phyloP scores from a whole-genome alignment of 805 yeast genomes.

The Komagataella pseudopastoris region DNA sequence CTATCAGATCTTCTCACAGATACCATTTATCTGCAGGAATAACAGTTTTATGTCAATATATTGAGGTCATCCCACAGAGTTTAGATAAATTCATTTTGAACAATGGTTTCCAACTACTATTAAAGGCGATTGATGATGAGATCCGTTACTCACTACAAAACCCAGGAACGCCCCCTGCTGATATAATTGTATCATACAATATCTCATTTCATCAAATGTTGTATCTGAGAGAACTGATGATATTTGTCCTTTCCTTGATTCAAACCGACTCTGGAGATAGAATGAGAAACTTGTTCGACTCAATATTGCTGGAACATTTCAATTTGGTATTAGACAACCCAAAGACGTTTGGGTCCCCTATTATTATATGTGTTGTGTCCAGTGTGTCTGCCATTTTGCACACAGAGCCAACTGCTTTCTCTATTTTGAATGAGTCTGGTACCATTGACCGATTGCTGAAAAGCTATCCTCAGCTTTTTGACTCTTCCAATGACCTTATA shows the following conservation, averaged over 20 bases:
- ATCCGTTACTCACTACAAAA: constrained; percentile 48
- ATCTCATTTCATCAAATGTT: constrained; percentile 50
- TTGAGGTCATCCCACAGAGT: constrained; percentile 27
- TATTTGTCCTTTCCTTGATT: constrained; percentile 48
- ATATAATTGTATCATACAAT: constrained; percentile 32
- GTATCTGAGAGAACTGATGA: constrained; percentile 44
- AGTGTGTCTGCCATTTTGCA: constrained; percentile 63
- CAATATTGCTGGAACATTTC: constrained; percentile 54
- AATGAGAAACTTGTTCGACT: constrained; percentile 74
- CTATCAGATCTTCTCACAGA: constrained; percentile 33
- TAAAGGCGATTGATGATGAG: constrained; percentile 49
- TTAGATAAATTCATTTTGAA: constrained; percentile 50
- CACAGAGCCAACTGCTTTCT: constrained; percentile 82
- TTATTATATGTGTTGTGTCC: constrained; percentile 47
- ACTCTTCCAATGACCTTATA: constrained; percentile 45
- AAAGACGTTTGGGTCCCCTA: constrained; percentile 48
- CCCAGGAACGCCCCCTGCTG: constrained; percentile 46
- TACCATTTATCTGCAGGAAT: constrained; percentile 52
- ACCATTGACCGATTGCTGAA: constrained; percentile 53
- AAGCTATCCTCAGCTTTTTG: constrained; percentile 39
- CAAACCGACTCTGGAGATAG: constrained; percentile 74
- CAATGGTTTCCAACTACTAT: constrained; percentile 52
- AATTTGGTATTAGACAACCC: constrained; percentile 46
- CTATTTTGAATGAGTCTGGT: constrained; percentile 66
- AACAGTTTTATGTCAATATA: constrained; percentile 23